phyloP scores from a whole-genome alignment of 1,139 yeast genomes.

The Debaryomyces sp. region DNA sequence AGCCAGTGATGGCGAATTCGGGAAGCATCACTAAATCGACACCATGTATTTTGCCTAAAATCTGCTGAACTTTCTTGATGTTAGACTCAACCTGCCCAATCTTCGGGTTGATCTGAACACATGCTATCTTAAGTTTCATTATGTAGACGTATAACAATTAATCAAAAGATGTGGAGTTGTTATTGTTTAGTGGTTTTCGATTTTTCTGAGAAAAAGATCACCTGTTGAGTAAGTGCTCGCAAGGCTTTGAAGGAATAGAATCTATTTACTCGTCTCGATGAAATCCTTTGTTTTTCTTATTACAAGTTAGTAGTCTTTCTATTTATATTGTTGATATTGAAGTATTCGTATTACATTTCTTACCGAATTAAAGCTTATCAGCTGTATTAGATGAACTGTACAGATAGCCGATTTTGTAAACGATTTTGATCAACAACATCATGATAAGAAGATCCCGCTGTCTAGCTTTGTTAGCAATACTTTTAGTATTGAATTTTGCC shows the following conservation, averaged over 20 bases:
- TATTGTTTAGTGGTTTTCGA: not conserved
- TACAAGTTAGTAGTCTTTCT: not conserved
- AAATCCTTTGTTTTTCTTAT: not conserved
- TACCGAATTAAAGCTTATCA: not conserved
- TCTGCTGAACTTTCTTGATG: conserved; percentile 45
- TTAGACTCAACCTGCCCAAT: conserved; percentile 64
- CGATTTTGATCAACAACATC: not conserved
- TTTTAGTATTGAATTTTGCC: conserved; percentile 21
- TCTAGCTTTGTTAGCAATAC: conserved; percentile 15
- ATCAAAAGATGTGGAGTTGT: not conserved
- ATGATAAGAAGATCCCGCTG: conserved; percentile 24
- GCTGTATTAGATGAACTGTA: not conserved
- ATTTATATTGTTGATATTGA: not conserved
- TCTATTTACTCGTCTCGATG: not conserved
- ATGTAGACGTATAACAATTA: not conserved
- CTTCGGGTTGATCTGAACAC: conserved; percentile 68
- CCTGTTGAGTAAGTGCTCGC: not conserved
- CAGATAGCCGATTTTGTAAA: not conserved
- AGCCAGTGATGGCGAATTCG: conserved; percentile 86
- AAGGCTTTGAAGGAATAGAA: not conserved
- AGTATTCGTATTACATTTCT: not conserved
- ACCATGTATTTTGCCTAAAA: conserved; percentile 32
- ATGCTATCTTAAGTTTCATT: conserved; percentile 53
- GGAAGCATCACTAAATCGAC: conserved; percentile 76
- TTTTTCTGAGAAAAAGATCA: not conserved